Conservation (phyloP, 495 filamentous ascomycete genomes). For the Daldinia childiae region DNA sequence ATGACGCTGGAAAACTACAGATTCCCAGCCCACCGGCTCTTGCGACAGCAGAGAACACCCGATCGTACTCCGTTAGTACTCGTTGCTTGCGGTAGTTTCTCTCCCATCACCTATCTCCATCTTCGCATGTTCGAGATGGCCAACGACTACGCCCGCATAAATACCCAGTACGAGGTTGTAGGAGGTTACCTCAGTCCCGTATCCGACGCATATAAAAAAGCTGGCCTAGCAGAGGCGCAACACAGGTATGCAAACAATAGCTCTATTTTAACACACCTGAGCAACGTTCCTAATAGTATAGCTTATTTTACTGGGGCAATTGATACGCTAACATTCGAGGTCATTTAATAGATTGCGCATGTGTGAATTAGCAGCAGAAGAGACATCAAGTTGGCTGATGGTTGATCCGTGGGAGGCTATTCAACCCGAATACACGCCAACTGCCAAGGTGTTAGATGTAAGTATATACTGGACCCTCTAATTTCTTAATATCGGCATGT, state of each 20-base stretch:
- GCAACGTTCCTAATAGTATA: too few species aligned
- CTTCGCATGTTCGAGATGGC: constrained; percentile 87
- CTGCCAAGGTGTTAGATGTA: constrained; percentile 80
- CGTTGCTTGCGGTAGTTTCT: constrained; percentile 92
- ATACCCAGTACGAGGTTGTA: constrained; percentile 84
- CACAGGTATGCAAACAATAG: constrained; percentile 64
- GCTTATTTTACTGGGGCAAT: constrained; percentile 1
- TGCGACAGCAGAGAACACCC: constrained; percentile 70
- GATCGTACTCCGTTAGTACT: constrained; percentile 81
- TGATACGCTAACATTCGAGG: constrained; percentile 18
- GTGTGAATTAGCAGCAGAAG: constrained; percentile 84
- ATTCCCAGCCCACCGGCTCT: constrained; percentile 77
- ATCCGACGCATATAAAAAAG: constrained; percentile 91
- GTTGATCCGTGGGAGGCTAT: constrained; percentile 72
- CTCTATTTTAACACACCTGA: background rate
- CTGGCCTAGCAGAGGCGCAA: constrained; percentile 77
- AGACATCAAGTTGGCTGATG: constrained; percentile 81
- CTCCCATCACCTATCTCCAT: constrained; percentile 85
- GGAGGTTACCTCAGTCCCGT: constrained; percentile 65
- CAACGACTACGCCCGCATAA: constrained; percentile 60
- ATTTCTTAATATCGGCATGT: background rate
- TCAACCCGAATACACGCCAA: constrained; percentile 85
- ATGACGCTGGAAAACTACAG: constrained; percentile 65
- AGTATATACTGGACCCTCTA: constrained; percentile 21
- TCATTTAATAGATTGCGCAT: constrained; percentile 53